A percentile compares a stretch with the other conserved stretches of the same genome.
phyloP scores from a whole-genome alignment of 805 yeast species.

The Yamadazyma philogaea region DNA sequence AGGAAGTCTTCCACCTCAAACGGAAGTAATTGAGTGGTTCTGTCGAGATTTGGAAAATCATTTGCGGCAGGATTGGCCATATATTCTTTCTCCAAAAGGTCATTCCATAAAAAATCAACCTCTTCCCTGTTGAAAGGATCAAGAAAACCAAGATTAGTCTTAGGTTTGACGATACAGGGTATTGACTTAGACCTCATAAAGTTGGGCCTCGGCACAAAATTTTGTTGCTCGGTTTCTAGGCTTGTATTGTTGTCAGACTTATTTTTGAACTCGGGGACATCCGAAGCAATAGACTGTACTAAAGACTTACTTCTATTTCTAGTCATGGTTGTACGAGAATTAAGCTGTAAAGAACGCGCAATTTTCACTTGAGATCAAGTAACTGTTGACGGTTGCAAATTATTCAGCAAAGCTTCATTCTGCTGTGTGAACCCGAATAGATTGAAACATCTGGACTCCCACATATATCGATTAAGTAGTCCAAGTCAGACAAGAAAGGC shows the following conservation, averaged over 20 bases:
- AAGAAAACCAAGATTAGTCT: not conserved
- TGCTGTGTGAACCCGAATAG: no score
- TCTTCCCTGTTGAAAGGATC: conserved; percentile 8
- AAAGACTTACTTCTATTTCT: conserved; percentile 59
- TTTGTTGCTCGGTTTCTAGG: not conserved
- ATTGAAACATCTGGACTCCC: no score
- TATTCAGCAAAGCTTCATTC: not conserved
- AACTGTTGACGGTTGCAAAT: not conserved
- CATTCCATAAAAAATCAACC: not conserved
- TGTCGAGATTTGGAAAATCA: conserved; percentile 12
- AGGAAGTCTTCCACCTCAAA: conserved; percentile 31
- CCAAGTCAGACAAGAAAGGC: no score
- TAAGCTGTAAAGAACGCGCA: not conserved
- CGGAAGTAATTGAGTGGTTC: conserved; percentile 3
- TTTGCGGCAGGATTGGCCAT: conserved; percentile 10
- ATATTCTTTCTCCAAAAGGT: conserved; percentile 5
- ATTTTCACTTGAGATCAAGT: not conserved
- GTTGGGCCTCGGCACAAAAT: not conserved
- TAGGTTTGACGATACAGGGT: conserved; percentile 1
- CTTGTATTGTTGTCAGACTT: not conserved
- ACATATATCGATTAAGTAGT: no score
- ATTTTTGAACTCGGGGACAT: conserved; percentile 32
- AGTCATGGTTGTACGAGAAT: conserved; percentile 22
- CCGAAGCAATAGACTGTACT: conserved; percentile 59
- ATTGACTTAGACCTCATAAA: conserved; percentile 15